Evolutionary conservation across 169 alveolate genomes (phyloP), one percentile per base, ranked within the genome.

Genomic region (Cryptosporidium meleagridis): DNA sequence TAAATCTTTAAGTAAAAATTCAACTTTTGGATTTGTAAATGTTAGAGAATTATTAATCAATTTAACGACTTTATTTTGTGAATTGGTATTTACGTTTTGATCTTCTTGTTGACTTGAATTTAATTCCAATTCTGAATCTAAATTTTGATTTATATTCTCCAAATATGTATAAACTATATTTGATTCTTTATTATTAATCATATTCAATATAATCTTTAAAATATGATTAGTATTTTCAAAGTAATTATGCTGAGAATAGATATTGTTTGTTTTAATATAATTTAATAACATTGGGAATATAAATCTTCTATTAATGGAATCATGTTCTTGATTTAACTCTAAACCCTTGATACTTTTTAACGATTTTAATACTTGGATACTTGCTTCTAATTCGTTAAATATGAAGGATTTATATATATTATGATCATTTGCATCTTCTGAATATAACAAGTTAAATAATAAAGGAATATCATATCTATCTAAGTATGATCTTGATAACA

Each of bases 381-480:
- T 41, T 31, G 26, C 10, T 2, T 39, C 67, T 37, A 80, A 45
- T 21, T 62, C 68, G 3, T 29, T 65, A 29, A 80, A 65, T 39
- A 80, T 62, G 33, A 80, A 80, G 7, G 73, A 62, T 12, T 65
- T 80, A 21, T 62, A 41, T 8, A 41, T 44, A 14, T 6, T 41
- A 31, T 59, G 68, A 21, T 65, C 69, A 26, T 44, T 55, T 8
- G 75, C 16, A 48, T 59, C 65, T 33, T 80, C 89, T 14, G 89
- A 65, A 62, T 80, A 80, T 14, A 80, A 65, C 3, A 80, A 80
- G 5, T 37, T 61, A 41, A 80, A 65, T 16, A 80, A 10, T 26
- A 80, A n/a, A 9, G 89, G 89, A 44, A 80, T 62, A 33, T 80
- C 89, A 58, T 62, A 80, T 26, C 73, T 58, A n/a, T 80, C 89